phyloP scores from a whole-genome alignment of 148 eudicot genomes.

The Oxyria digyna region DNA sequence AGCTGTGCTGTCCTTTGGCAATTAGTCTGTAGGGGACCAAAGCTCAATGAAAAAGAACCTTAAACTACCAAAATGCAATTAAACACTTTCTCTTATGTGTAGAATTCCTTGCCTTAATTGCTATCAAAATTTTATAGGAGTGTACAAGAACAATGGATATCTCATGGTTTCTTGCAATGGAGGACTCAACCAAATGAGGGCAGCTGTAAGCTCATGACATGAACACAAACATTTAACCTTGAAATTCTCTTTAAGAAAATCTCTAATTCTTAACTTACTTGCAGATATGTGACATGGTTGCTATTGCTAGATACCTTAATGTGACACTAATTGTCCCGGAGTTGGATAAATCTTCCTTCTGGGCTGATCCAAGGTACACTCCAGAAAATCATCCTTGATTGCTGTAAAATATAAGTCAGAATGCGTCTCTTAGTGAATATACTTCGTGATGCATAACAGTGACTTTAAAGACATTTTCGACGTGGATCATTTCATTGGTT shows the following conservation, averaged over 20 bases:
- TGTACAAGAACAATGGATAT: slow-evolving; percentile 27
- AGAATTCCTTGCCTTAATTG: neutral
- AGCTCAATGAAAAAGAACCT: neutral
- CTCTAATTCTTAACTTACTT: neutral
- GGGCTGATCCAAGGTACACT: slow-evolving; percentile 33
- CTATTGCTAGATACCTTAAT: slow-evolving; percentile 34
- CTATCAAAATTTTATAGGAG: slow-evolving; percentile 10
- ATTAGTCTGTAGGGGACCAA: neutral
- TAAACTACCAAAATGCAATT: neutral
- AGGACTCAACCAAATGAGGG: slow-evolving; percentile 35
- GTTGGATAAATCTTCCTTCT: slow-evolving; percentile 35
- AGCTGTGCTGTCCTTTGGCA: neutral
- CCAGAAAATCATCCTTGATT: neutral
- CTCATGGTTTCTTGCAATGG: slow-evolving; percentile 32
- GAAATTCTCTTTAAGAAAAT: neutral
- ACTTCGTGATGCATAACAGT: slow-evolving; percentile 10
- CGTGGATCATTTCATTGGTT: slow-evolving; percentile 29
- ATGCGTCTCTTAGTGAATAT: neutral
- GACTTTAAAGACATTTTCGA: slow-evolving; percentile 38
- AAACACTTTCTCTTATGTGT: neutral
- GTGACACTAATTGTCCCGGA: slow-evolving; percentile 36
- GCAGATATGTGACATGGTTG: slow-evolving; percentile 47
- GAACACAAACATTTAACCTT: neutral
- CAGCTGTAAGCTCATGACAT: slow-evolving; percentile 17
- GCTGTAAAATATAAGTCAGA: neutral